These are phyloP conservation scores for Penicillium herquei DNA, from an alignment of 495 filamentous ascomycete genomes.

Conservation along the genomic window DNA sequence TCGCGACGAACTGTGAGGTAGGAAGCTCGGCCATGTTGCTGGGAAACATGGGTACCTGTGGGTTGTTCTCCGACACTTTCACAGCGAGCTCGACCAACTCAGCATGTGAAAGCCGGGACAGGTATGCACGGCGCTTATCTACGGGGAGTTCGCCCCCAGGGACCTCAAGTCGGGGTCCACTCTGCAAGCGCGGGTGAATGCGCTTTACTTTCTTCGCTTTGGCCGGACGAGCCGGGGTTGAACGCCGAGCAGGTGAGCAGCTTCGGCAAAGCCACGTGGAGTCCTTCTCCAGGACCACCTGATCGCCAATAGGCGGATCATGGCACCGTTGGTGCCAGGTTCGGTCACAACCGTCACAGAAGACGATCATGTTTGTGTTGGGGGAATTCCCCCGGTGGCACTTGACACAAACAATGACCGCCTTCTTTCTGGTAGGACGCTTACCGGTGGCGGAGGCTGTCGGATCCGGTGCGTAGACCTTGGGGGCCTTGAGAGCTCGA, in stretches of 20 bases:
- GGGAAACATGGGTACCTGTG: slow-evolving; percentile 42
- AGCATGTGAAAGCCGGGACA: slow-evolving; percentile 39
- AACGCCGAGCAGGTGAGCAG: slow-evolving; percentile 53
- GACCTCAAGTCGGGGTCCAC: slow-evolving; percentile 8
- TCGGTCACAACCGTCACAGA: slow-evolving; percentile 88
- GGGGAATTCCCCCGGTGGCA: slow-evolving; percentile 79
- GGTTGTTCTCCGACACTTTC: slow-evolving; percentile 30
- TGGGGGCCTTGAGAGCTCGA: slow-evolving; percentile 12
- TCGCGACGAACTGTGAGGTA: slow-evolving; percentile 10
- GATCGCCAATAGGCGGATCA: slow-evolving; percentile 72
- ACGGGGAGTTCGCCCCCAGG: slow-evolving; percentile 24
- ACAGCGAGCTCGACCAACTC: slow-evolving; percentile 42
- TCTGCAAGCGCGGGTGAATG: slow-evolving; percentile 6
- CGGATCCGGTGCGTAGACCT: slow-evolving; percentile 7
- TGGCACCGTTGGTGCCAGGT: slow-evolving; percentile 93
- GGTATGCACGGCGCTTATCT: slow-evolving; percentile 40
- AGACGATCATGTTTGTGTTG: slow-evolving; percentile 80
- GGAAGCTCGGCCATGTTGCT: slow-evolving; percentile 25
- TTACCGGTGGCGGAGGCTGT: slow-evolving; percentile 35
- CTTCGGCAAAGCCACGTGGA: slow-evolving; percentile 75
- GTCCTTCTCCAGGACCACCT: slow-evolving; percentile 63
- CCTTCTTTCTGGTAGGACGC: slow-evolving; percentile 44
- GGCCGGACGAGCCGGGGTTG: slow-evolving; percentile 11
- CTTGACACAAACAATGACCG: slow-evolving; percentile 62
- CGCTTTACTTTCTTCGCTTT: slow-evolving; percentile 16